Evolutionary conservation across 2,329 filamentous ascomycete genomes (phyloP).

Genomic region (Aspergillus tubingensis): DNA sequence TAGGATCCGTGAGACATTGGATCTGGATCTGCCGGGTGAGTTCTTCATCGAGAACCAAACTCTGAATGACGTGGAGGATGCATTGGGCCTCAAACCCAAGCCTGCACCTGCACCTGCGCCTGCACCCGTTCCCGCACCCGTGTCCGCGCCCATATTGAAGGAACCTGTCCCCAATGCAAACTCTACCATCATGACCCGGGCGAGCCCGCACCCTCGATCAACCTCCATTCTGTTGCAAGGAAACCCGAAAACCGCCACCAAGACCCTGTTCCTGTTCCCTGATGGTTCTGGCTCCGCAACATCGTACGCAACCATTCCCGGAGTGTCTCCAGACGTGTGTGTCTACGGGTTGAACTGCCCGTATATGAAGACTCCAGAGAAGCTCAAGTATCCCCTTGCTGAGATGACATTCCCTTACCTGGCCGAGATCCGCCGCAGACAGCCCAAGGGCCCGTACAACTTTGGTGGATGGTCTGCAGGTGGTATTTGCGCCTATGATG

Average conservation of each 20-base stretch:
- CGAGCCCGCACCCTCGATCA: conserved; percentile 37
- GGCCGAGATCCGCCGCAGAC: conserved; percentile 49
- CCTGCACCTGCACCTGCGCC: conserved; percentile 13
- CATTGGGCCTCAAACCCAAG: conserved; percentile 44
- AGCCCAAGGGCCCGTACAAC: conserved; percentile 60
- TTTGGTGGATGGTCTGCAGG: conserved; percentile 77
- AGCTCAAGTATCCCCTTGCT: conserved; percentile 38
- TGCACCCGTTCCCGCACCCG: conserved; percentile 14
- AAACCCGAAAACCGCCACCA: conserved; percentile 45
- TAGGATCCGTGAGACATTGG: conserved; percentile 46
- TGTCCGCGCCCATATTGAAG: conserved; percentile 23
- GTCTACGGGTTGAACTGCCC: conserved; percentile 49
- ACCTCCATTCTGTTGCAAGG: conserved; percentile 48
- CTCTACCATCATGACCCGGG: conserved; percentile 15
- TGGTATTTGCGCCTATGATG: conserved; percentile 70
- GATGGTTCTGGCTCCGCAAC: conserved; percentile 51
- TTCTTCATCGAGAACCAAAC: conserved; percentile 49
- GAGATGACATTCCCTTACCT: conserved; percentile 43
- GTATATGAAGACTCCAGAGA: conserved; percentile 47
- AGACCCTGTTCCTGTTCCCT: conserved; percentile 47
- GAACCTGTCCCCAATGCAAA: conserved; percentile 26
- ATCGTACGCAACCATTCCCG: conserved; percentile 48
- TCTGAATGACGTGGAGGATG: conserved; percentile 41
- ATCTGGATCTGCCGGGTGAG: conserved; percentile 45
- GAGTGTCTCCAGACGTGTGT: conserved; percentile 42